phyloP scores from a whole-genome alignment of 1,139 yeast genomes.

The Saccharomyces hybrid region DNA sequence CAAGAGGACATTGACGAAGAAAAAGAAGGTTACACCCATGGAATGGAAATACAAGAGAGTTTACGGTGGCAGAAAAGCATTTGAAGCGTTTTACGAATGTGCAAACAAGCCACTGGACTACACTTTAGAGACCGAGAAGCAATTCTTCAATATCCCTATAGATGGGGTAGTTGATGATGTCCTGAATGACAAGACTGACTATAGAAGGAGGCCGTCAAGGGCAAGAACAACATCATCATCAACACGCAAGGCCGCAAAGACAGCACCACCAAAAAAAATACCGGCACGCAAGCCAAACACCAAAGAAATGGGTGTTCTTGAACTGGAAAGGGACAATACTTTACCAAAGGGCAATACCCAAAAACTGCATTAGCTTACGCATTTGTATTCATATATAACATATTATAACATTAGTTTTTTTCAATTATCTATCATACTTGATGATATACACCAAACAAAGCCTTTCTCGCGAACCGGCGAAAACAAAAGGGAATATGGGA shows the following conservation, averaged over 20 bases:
- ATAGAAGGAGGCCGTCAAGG: background rate
- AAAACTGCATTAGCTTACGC: background rate
- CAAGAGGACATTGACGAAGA: background rate
- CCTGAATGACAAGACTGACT: background rate
- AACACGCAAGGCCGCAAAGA: background rate
- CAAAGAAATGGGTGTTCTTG: background rate
- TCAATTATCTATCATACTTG: background rate
- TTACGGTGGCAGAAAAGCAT: slow-evolving; percentile 20
- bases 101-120: slow-evolving; percentile 19
- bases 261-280: background rate
- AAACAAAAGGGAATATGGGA: background rate
- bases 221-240: background rate
- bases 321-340: background rate
- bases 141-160: background rate
- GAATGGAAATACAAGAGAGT: slow-evolving; percentile 6
- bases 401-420: background rate
- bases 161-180: slow-evolving; percentile 1
- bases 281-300: background rate
- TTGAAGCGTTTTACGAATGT: slow-evolving; percentile 28
- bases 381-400: background rate
- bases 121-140: slow-evolving; percentile 1
- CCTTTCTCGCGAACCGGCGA: background rate
- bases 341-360: background rate
- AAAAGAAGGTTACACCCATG: slow-evolving; percentile 1
- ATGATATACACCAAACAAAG: no score